Conservation (phyloP, 495 filamentous ascomycete species). For the Xylona heveae region DNA sequence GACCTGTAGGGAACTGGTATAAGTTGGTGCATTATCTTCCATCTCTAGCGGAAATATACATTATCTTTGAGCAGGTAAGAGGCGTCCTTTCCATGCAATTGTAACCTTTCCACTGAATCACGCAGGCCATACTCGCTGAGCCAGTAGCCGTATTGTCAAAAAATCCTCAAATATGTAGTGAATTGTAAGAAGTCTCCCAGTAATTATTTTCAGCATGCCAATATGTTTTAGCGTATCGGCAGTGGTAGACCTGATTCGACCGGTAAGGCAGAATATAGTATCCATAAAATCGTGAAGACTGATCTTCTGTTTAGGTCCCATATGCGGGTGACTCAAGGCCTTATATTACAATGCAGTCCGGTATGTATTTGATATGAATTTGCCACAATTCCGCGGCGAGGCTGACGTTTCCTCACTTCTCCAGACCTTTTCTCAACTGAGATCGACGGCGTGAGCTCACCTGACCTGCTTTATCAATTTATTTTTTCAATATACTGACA, state of each 20-base stretch:
- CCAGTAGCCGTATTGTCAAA: constrained; percentile 13
- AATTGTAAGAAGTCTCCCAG: constrained; percentile 3
- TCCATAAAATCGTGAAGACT: not conserved
- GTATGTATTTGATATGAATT: constrained; percentile 10
- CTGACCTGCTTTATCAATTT: not conserved
- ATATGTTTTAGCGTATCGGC: constrained; percentile 6
- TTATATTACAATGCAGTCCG: constrained; percentile 17
- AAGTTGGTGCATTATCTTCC: constrained; percentile 11
- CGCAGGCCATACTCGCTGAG: constrained; percentile 11
- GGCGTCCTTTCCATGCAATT: no score
- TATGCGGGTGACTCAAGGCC: constrained; percentile 13
- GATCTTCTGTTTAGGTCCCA: constrained; percentile 4
- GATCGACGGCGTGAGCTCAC: not conserved
- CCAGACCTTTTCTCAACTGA: constrained; percentile 11
- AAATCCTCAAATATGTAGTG: constrained; percentile 13
- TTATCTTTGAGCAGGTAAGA: constrained; percentile 12
- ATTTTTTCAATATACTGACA: not conserved
- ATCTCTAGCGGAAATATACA: constrained; percentile 12
- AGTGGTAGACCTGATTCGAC: constrained; percentile 13
- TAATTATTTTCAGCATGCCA: not conserved
- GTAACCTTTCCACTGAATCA: not conserved
- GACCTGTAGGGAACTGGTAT: constrained; percentile 14
- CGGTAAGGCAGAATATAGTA: constrained; percentile 2
- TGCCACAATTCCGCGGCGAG: no score
- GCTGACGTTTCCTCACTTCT: constrained; percentile 11